Percentiles rank a stretch among this genome's conserved stretches.
These are phyloP conservation scores for Psilocybe tampanensis DNA, from an alignment of 768 basidiomycete species.

Conservation along the genomic window DNA sequence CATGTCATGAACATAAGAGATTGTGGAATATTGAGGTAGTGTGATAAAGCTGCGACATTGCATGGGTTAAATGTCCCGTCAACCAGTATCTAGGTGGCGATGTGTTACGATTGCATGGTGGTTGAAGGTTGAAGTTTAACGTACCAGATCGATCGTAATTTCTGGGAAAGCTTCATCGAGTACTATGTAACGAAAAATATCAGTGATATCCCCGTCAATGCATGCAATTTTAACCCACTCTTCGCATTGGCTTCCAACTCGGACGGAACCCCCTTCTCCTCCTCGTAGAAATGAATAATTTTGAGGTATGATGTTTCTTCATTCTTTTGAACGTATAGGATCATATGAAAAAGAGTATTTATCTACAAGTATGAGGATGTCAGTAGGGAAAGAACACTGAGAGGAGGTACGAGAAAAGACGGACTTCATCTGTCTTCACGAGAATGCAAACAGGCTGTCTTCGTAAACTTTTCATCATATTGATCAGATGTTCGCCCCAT, in stretches of 20 bases:
- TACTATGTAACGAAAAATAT: constrained; percentile 19
- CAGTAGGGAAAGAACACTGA: not conserved
- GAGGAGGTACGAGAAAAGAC: constrained; percentile 10
- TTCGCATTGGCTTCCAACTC: constrained; percentile 76
- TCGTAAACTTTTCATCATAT: constrained; percentile 46
- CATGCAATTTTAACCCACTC: constrained; percentile 36
- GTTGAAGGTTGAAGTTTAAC: constrained; percentile 1
- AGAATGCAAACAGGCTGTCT: constrained; percentile 61
- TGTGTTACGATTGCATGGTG: not conserved
- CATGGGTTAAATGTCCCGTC: constrained; percentile 24
- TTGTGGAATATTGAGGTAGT: constrained; percentile 22
- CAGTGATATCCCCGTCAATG: not conserved
- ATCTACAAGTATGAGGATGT: constrained; percentile 44
- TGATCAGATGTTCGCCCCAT: constrained; percentile 47
- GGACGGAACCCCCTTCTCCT: constrained; percentile 55
- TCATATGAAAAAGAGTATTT: constrained; percentile 62
- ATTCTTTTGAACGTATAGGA: constrained; percentile 66
- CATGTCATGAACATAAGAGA: constrained; percentile 32
- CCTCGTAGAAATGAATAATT: constrained; percentile 66
- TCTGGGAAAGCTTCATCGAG: constrained; percentile 55
- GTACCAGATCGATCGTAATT: constrained; percentile 30
- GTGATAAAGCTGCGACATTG: constrained; percentile 25
- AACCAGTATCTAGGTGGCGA: constrained; percentile 23
- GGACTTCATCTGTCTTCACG: constrained; percentile 67
- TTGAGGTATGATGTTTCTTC: constrained; percentile 73